Base-by-base conservation (phyloP, 805 yeast species). In the Ogataea ganodermae region DNA sequence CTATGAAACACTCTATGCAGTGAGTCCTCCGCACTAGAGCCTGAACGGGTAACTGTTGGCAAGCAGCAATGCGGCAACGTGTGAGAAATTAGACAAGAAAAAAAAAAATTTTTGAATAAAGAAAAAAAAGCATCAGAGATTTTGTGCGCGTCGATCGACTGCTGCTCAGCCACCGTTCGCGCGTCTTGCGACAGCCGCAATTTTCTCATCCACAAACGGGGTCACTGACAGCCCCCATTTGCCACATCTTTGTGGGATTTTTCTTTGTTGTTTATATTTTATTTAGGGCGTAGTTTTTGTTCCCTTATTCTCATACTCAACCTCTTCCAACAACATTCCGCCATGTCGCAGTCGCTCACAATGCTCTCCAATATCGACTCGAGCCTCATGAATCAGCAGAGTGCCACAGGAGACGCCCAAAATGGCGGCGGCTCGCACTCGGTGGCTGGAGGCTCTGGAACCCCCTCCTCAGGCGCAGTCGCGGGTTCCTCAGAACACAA, bases 331-430 rank as follows among this genome's bases (percentile, higher is more conserved):
- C 43, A 23, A 17, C 35, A 9, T 13, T n/a, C 30, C 16, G 24
- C 6, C 41, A 51, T 51, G 52, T 49, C 56, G 26, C 56, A 49
- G 36, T 49, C 56, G 23, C 46, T 49, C 32, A 49, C 53, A 27
- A 49, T 52, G 56, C 45, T 53, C 16, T 50, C 57, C 36, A 53
- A 50, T 37, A 50, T 53, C 39, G 54, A 50, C 47, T 50, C 57
- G 27, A 47, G 52, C 17, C 37, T 53, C 40, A 53, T 50, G 55
- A 50, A 48, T 27, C 57, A 53, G 32, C 57, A 50, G 44, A 40
- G 35, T 3, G 35, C 35, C 4, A 21, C 52, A 7, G 18, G 17
- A n/a, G 49, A 43, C 17, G 31, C 24, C 6, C 42, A 38, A 4
- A 54, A 47, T 16, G 31, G 46, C 2, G 27, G 37, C 12, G 16